phyloP scores from a whole-genome alignment of 1,284 basidiomycete species.

The Trametes hirsuta region DNA sequence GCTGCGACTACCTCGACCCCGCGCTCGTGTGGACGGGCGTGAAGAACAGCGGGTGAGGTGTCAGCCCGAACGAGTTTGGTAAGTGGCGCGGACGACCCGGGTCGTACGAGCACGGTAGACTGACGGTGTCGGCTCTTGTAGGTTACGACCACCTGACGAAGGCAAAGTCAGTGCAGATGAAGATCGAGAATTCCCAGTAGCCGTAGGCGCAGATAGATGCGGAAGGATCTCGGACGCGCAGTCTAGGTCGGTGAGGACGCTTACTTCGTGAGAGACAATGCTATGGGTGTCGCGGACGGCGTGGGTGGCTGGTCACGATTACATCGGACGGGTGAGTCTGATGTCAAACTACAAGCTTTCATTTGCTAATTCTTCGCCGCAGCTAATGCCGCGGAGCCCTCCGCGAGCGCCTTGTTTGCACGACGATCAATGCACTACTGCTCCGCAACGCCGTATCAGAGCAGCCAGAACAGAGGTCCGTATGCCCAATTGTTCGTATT shows the following conservation, averaged over 20 bases:
- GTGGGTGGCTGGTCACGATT: slow-evolving; percentile 81
- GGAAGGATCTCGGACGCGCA: slow-evolving; percentile 47
- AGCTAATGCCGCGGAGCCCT: slow-evolving; percentile 38
- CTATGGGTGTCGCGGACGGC: slow-evolving; percentile 88
- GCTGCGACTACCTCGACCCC: slow-evolving; percentile 89
- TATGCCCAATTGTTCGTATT: neutral
- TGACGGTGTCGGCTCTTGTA: slow-evolving; percentile 29
- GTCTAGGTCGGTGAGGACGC: slow-evolving; percentile 87
- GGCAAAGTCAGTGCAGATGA: slow-evolving; percentile 80
- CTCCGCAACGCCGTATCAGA: slow-evolving; percentile 41
- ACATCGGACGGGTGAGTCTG: slow-evolving; percentile 38
- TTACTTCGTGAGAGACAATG: slow-evolving; percentile 82
- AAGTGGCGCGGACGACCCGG: slow-evolving; percentile 31
- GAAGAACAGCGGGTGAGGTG: slow-evolving; percentile 90
- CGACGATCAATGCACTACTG: slow-evolving; percentile 88
- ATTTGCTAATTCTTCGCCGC: neutral
- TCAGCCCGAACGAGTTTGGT: slow-evolving; percentile 91
- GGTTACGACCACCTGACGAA: slow-evolving; percentile 81
- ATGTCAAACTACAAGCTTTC: neutral
- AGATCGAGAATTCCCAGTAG: slow-evolving; percentile 51
- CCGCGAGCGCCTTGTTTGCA: slow-evolving; percentile 79
- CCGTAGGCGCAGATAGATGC: neutral
- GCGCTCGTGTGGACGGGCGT: slow-evolving; percentile 93
- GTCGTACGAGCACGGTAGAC: neutral
- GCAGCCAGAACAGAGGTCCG: slow-evolving; percentile 16